These are phyloP conservation scores for Hypoxylon intermedium DNA, from an alignment of 495 filamentous ascomycete genomes.

Conservation along the genomic window DNA sequence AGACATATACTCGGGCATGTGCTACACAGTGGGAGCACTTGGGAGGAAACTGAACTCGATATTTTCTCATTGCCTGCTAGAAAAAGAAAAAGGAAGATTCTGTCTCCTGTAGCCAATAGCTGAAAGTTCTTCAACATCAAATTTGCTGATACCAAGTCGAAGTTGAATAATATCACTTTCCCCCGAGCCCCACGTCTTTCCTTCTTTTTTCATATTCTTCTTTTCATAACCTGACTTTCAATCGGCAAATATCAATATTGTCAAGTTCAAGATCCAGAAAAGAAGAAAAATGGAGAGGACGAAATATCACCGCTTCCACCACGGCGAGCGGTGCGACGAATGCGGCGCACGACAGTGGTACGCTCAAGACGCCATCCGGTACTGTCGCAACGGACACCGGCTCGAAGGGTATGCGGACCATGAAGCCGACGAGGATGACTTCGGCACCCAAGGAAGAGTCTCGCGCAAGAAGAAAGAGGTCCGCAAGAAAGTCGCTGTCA, in stretches of 20 bases:
- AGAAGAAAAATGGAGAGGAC: slow-evolving; percentile 34
- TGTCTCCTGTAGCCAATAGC: too few relatives aligned
- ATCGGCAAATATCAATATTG: too few relatives aligned
- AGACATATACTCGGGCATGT: too few relatives aligned
- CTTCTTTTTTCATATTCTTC: neutral
- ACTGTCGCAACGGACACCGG: slow-evolving; percentile 62
- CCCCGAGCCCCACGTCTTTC: too few relatives aligned
- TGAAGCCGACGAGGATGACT: slow-evolving; percentile 76
- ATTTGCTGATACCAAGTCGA: too few relatives aligned
- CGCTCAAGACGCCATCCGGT: slow-evolving; percentile 56
- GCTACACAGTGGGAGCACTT: too few relatives aligned
- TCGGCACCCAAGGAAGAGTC: slow-evolving; percentile 65
- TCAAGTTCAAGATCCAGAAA: too few relatives aligned
- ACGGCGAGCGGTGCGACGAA: slow-evolving; percentile 54
- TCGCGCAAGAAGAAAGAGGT: slow-evolving; percentile 54
- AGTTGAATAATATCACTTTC: too few relatives aligned
- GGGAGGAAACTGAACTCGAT: too few relatives aligned
- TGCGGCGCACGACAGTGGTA: slow-evolving; percentile 59
- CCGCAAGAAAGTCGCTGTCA: slow-evolving; percentile 63
- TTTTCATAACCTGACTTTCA: neutral
- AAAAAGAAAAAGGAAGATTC: too few relatives aligned
- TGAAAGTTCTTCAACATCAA: too few relatives aligned
- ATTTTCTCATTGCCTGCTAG: too few relatives aligned
- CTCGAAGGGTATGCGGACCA: slow-evolving; percentile 55
- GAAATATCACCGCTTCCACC: slow-evolving; percentile 46